Conservation (phyloP, 83 land plant species). For the Isoetes engelmannii region DNA sequence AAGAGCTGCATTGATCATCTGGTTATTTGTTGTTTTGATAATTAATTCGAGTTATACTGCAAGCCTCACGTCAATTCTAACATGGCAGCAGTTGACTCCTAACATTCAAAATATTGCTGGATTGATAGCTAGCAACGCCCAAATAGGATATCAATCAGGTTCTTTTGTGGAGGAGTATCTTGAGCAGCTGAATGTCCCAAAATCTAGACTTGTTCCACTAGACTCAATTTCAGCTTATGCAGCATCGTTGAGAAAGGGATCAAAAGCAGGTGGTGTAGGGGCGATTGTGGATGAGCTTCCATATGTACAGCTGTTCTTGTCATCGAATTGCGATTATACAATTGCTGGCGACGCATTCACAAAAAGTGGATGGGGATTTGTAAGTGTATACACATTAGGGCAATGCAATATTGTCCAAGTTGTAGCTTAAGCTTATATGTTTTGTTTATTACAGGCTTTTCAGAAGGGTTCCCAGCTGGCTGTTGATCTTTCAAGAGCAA, state of each 20-base stretch:
- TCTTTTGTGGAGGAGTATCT: constrained; percentile 14
- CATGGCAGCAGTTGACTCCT: constrained; percentile 7
- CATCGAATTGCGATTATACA: constrained; percentile 52
- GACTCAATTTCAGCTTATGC: not conserved
- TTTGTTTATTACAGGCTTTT: constrained; percentile 35
- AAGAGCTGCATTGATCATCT: constrained; percentile 7
- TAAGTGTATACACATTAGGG: constrained; percentile 34
- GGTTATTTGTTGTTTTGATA: constrained; percentile 14
- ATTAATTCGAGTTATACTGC: constrained; percentile 14
- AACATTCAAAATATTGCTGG: constrained; percentile 12
- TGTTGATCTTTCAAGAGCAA: constrained; percentile 47
- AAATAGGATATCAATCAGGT: constrained; percentile 12
- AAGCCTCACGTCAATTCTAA: constrained; percentile 14
- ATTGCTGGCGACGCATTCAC: constrained; percentile 82
- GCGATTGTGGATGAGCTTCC: constrained; percentile 93
- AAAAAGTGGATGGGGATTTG: constrained; percentile 96
- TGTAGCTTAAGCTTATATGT: not conserved
- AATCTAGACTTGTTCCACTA: not conserved
- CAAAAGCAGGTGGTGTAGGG: constrained; percentile 42
- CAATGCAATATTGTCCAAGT: not conserved
- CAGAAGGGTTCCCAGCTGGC: constrained; percentile 43
- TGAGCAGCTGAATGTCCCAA: not conserved
- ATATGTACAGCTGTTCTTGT: constrained; percentile 62
- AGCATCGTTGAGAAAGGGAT: constrained; percentile 14
- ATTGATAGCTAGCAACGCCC: constrained; percentile 9